Base-by-base conservation (phyloP, 441 rosid genomes). In the Flueggea neowawraea region DNA sequence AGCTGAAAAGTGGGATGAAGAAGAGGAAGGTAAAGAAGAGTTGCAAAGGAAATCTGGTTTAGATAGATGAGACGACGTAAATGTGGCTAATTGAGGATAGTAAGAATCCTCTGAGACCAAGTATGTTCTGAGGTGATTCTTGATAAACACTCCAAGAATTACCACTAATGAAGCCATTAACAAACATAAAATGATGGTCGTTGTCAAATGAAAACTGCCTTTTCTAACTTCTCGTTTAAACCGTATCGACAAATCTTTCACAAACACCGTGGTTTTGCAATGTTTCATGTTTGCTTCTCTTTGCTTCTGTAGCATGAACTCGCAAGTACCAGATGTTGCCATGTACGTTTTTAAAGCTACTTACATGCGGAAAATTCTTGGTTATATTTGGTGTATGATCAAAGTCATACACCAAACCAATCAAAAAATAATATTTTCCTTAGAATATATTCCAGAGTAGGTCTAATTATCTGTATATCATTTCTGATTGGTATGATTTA, bases 121-220 rank as follows among this genome's bases (percentile, higher is more conserved):
- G 33, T 51, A 57, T 58, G 52, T 74, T 58, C 58, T 66, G 7
- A 63, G 17, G 41, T 54, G 70, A 10, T 36, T 59, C 5, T 63
- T 57, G 5, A 66, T 17, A 57, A 64, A 75, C 43, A 69, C 49
- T 41, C 66, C 74, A 6, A 77, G 65, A 48, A 66, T 12, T 10
- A 72, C 15, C 31, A 68, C 31, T 10, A 71, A 51, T 28, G 65
- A 71, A 6, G 58, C 65, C 64, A 71, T 44, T 5, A 71, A 73
- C 36, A 66, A 52, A 58, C 64, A 68, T 55, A 70, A 31, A 31
- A 70, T 13, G 6, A 65, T 39, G 6, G 69, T 61, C 39, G 36
- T 12, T 9, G 60, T 14, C 12, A 58, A 16, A 6, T 52, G 73
- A 55, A 66, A 16, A 52, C 55, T 53, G 8, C 62, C 39, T 31